Evolutionary conservation across 257 asterid species (phyloP).

Genomic region (Leonotis leonurus): DNA sequence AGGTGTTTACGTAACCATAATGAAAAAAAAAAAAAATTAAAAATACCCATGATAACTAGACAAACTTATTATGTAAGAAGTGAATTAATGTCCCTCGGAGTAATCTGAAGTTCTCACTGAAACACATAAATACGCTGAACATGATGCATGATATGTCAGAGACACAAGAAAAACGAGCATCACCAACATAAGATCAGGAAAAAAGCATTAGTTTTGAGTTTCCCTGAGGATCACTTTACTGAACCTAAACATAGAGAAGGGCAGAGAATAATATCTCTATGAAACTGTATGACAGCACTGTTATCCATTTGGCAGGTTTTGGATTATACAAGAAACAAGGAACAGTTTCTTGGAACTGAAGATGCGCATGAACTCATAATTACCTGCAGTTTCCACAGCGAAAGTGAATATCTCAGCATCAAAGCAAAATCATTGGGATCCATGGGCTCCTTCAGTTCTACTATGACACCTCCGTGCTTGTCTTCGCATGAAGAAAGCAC

Average conservation of each 20-base stretch:
- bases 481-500: constrained; percentile 51
- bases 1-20: neutral
- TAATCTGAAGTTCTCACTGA: neutral
- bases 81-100: neutral
- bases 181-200: neutral
- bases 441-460: constrained; percentile 51
- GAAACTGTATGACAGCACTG: neutral
- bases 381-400: constrained; percentile 66
- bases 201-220: neutral
- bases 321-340: neutral
- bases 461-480: constrained; percentile 57
- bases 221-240: neutral
- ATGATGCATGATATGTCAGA: neutral
- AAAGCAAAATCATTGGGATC: constrained; percentile 36
- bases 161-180: neutral
- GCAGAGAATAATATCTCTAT: neutral
- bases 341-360: neutral
- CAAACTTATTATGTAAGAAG: neutral
- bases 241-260: neutral
- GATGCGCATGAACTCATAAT: neutral
- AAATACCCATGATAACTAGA: neutral
- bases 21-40: neutral
- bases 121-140: neutral
- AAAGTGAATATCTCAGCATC: constrained; percentile 42
- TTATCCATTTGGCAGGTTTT: neutral